A percentile compares a stretch with the other conserved stretches of the same genome.
Conservation (phyloP, 2,329 filamentous ascomycete genomes). For the Parastagonospora avenae region DNA sequence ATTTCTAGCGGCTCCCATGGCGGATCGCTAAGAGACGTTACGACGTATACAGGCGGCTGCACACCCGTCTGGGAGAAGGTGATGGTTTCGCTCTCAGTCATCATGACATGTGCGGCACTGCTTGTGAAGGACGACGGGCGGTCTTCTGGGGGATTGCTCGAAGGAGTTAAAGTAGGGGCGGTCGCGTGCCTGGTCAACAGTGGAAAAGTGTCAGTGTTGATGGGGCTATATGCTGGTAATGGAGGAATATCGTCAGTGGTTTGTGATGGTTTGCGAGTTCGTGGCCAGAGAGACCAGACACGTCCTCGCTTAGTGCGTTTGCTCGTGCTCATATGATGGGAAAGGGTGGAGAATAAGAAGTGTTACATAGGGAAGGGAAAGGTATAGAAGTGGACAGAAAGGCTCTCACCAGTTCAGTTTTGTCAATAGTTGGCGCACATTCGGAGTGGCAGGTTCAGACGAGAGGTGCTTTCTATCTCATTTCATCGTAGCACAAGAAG, state of each 20-base stretch:
- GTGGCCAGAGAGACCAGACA: constrained; percentile 20
- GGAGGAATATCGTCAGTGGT: constrained; percentile 35
- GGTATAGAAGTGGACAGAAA: constrained; percentile 7
- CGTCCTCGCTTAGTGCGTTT: constrained; percentile 20
- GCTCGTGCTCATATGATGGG: constrained; percentile 22
- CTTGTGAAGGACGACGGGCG: not conserved
- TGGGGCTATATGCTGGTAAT: constrained; percentile 15
- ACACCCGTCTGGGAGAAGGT: constrained; percentile 65
- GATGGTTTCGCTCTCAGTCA: constrained; percentile 56
- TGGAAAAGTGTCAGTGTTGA: constrained; percentile 4
- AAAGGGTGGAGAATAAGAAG: constrained; percentile 12
- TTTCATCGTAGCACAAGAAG: not conserved
- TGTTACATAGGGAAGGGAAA: constrained; percentile 18
- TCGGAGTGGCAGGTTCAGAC: constrained; percentile 9
- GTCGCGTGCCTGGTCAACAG: constrained; percentile 21
- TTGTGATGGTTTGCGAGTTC: constrained; percentile 21
- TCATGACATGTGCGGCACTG: constrained; percentile 10
- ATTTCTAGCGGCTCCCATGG: constrained; percentile 73
- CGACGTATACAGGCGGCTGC: constrained; percentile 71
- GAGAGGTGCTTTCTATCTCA: constrained; percentile 5
- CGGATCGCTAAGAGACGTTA: constrained; percentile 70
- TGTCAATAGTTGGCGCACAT: not conserved
- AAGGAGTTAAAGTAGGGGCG: constrained; percentile 9
- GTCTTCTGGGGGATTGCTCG: not conserved
- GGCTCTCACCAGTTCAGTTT: constrained; percentile 7